Evolutionary conservation across 1,284 basidiomycete genomes (phyloP), one percentile per base, ranked within the genome.

Genomic region (Cryptococcus sp.): DNA sequence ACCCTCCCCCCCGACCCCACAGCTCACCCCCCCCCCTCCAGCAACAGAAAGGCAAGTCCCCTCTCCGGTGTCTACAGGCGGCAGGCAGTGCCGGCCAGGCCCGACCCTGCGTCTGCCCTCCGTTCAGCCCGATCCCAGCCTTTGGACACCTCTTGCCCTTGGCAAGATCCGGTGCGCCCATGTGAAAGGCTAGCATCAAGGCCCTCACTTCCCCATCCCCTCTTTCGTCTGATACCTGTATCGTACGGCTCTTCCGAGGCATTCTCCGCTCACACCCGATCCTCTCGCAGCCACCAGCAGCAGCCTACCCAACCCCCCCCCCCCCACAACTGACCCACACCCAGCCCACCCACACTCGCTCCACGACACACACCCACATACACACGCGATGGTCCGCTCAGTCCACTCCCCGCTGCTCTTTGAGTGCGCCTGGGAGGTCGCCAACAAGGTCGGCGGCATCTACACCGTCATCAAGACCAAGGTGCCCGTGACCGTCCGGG

Each of bases 391-490:
- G 60, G 53, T 63, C 44, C 88, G 90, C 78, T 86, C 90, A 76
- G 85, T 91, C 48, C 84, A 85, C 71, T 82, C 86, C 66, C 83
- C 88, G 47, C 73, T 90, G 38, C 86, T 93, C 71, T 93, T 93
- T 73, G 91, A 93, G 74, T 88, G 86, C 72, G 90, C 90, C 37
- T 93, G 91, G 90, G 91, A 93, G 79, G 91, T 94, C 68, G 91
- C 88, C 38, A 95, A 95, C 84, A 95, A 94, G 79, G 94, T 98
- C 77, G 94, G 94, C 67, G 94, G 94, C 63, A 97, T 97, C 80
- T 98, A 98, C 83, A 98, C 94, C 63, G 94, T 98, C 80, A 97
- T 98, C 79, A 97, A 97, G 81, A 98, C 95, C 55, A 98, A 98
- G 77, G 93, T 96, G 52, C 95, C 95, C 57, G 91, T 98, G 77